These are phyloP conservation scores for Terfezia claveryi DNA, from an alignment of 495 filamentous ascomycete species.

Conservation along the genomic window DNA sequence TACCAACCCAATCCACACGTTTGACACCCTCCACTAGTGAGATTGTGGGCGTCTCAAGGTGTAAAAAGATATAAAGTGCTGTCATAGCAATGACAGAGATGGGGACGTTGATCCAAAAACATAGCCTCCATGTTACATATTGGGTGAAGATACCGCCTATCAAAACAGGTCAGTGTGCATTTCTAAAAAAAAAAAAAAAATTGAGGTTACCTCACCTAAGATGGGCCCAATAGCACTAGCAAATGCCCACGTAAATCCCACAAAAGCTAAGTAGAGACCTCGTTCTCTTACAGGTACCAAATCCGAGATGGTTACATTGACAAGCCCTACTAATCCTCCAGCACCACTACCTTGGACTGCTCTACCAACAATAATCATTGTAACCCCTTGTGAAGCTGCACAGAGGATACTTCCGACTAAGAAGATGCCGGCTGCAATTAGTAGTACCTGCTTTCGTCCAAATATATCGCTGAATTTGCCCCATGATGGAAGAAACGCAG, in stretches of 20 bases:
- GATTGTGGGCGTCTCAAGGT: slow-evolving; percentile 55
- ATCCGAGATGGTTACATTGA: slow-evolving; percentile 66
- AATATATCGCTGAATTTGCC: slow-evolving; percentile 46
- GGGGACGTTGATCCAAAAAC: slow-evolving; percentile 49
- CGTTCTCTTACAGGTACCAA: slow-evolving; percentile 31
- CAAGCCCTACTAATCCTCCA: slow-evolving; percentile 57
- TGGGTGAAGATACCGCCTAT: slow-evolving; percentile 39
- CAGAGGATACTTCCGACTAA: slow-evolving; percentile 54
- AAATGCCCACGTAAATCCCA: slow-evolving; percentile 53
- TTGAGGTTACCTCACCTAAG: slow-evolving; percentile 25
- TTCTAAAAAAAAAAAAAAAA: too few species aligned
- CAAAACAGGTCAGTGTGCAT: too few species aligned
- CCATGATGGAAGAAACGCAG: slow-evolving; percentile 25
- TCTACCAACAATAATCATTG: slow-evolving; percentile 53
- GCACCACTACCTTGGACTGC: slow-evolving; percentile 69
- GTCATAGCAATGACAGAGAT: slow-evolving; percentile 47
- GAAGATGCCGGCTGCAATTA: slow-evolving; percentile 52
- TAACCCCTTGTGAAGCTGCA: slow-evolving; percentile 41
- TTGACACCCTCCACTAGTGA: slow-evolving; percentile 45
- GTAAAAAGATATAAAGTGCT: slow-evolving; percentile 46
- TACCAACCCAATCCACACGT: slow-evolving; percentile 19
- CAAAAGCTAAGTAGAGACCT: slow-evolving; percentile 38
- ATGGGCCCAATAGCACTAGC: slow-evolving; percentile 53
- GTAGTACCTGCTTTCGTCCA: slow-evolving; percentile 59
- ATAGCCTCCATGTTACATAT: slow-evolving; percentile 37